Conservation (phyloP, 768 basidiomycete species). For the Mycena galericulata region DNA sequence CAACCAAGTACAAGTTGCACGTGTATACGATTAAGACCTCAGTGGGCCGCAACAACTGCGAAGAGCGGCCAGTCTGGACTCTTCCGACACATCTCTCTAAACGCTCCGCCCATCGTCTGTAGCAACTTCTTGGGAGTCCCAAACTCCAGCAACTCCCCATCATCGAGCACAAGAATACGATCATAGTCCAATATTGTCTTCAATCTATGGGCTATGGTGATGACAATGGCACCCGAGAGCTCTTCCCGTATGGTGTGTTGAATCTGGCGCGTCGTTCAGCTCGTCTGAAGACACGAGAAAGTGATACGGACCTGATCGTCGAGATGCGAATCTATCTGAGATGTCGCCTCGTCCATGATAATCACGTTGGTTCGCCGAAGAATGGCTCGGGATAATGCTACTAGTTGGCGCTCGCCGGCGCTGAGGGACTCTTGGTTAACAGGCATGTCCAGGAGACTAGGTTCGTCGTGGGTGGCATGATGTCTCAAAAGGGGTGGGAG, state of each 20-base stretch:
- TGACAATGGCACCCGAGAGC: slow-evolving; percentile 75
- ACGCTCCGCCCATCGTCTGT: slow-evolving; percentile 63
- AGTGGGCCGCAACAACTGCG: slow-evolving; percentile 33
- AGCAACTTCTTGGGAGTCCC: slow-evolving; percentile 73
- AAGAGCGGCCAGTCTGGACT: slow-evolving; percentile 67
- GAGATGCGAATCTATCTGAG: slow-evolving; percentile 77
- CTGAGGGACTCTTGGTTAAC: slow-evolving; percentile 77
- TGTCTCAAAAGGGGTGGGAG: slow-evolving; percentile 59
- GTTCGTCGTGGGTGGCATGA: slow-evolving; percentile 45
- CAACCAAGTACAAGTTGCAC: too few species aligned
- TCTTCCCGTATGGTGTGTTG: slow-evolving; percentile 82
- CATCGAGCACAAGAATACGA: slow-evolving; percentile 78
- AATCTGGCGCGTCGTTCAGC: slow-evolving; percentile 55
- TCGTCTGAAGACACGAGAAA: background rate
- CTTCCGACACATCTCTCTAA: slow-evolving; percentile 75
- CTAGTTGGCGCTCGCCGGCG: slow-evolving; percentile 83
- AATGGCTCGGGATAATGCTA: slow-evolving; percentile 77
- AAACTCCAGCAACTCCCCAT: slow-evolving; percentile 81
- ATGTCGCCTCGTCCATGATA: slow-evolving; percentile 84
- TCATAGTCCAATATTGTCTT: slow-evolving; percentile 84
- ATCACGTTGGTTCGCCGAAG: slow-evolving; percentile 73
- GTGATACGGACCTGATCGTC: slow-evolving; percentile 67
- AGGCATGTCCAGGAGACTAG: slow-evolving; percentile 65
- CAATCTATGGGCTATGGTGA: slow-evolving; percentile 87
- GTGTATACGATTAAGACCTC: slow-evolving; percentile 6